Base-by-base conservation (phyloP, 345 rosid species). In the Gossypium turneri region DNA sequence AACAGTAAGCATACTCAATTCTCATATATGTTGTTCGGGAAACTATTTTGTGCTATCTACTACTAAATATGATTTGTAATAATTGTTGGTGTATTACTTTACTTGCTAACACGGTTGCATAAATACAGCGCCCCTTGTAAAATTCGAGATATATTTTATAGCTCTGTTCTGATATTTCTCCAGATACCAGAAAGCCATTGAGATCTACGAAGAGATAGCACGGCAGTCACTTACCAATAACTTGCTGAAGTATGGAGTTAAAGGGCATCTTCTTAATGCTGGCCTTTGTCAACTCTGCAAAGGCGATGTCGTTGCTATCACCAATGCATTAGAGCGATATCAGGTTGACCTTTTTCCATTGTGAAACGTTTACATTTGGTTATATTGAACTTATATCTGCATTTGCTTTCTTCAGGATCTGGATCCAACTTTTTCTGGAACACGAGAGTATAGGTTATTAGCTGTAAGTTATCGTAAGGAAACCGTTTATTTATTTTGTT, bases 181-280 rank as follows among this genome's bases (percentile, higher is more conserved):
- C 82, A 94, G 98, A 64, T 94, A 94, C 84, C 92, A 83, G 67
- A 92, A 90, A 81, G 86, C 98, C 48, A 85, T 92, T 81, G 92
- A 88, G 81, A 92, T 94, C 79, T 94, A 86, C 76, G 98, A 94
- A 87, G 97, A 87, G n/a, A 85, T 94, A 77, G 98, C 90, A n/a
- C 81, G 73, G 8, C 92, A 92, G 4, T 91, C 97, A 13, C 91
- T 91, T 72, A 82, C 78, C 63, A 91, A 83, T 70, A 90, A 91
- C 88, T 84, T 94, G 85, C 95, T 94, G 55, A 94, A 92, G 81
- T 92, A 94, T 80, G 97, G 97, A 82, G 98, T 90, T 78, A 92
- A 92, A 84, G 98, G 98, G n/a, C 98, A 94, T 85, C 91, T 94
- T 84, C 95, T 94, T 70, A 94, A 87, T 84, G 98, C 98, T 77